These are phyloP conservation scores for Luffa aegyptiaca DNA, from an alignment of 306 rosid species.

Conservation along the genomic window DNA sequence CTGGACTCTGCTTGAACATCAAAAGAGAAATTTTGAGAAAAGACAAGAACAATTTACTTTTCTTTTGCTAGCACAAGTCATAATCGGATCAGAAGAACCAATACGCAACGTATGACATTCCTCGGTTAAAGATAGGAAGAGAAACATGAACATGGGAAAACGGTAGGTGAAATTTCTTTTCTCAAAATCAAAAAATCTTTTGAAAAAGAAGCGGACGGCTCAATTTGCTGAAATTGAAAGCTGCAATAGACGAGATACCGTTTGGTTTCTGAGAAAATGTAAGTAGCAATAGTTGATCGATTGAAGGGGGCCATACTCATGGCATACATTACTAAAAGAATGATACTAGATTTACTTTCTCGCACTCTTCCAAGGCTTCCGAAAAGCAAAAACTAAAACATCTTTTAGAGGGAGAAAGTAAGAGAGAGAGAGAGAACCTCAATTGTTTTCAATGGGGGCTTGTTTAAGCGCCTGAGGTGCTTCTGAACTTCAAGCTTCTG, in stretches of 20 bases:
- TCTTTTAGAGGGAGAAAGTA: neutral
- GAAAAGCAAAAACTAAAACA: neutral
- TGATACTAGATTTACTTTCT: neutral
- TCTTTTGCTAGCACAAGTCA: neutral
- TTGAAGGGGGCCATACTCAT: neutral
- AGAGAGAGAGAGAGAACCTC: conserved; percentile 32
- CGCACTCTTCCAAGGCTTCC: neutral
- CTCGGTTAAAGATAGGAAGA: neutral
- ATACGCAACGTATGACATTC: neutral
- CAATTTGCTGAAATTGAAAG: neutral
- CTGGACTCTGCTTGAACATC: conserved; percentile 69
- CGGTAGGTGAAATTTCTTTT: neutral
- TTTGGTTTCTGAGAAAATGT: neutral
- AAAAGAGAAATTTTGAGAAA: neutral
- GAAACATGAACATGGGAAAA: neutral
- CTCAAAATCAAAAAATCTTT: neutral
- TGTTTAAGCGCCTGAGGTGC: conserved; percentile 86
- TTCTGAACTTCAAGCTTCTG: conserved; percentile 67
- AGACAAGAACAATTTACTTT: neutral
- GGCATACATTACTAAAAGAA: neutral
- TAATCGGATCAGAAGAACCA: neutral
- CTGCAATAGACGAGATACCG: neutral
- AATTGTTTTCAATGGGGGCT: conserved; percentile 67
- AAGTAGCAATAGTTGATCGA: neutral
- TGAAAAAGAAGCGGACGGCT: neutral